A percentile compares a stretch with the other conserved stretches of the same genome.
phyloP scores from a whole-genome alignment of 441 rosid species.

The Melastoma candidum region DNA sequence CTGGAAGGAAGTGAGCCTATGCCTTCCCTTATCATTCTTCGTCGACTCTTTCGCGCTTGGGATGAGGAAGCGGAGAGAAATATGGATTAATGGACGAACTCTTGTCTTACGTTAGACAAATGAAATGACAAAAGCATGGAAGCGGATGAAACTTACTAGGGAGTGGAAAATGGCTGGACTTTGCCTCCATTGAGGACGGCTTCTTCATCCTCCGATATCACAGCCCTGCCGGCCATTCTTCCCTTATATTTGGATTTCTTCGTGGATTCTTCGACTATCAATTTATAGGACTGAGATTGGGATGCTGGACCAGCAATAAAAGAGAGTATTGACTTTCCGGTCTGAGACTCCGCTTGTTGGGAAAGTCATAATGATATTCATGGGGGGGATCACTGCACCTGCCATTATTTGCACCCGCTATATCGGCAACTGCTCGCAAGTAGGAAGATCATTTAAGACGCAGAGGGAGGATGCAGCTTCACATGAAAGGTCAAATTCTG shows the following conservation, averaged over 20 bases:
- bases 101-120: neutral
- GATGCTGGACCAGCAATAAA: too few species aligned
- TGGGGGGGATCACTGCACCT: too few species aligned
- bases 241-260: conserved; percentile 1
- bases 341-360: too few species aligned
- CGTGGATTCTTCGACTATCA: neutral
- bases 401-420: neutral
- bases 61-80: conserved; percentile 2
- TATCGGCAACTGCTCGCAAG: conserved; percentile 1
- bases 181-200: conserved; percentile 23
- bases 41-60: conserved; percentile 22
- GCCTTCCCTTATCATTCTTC: conserved; percentile 11
- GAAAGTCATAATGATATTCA: too few species aligned
- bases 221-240: conserved; percentile 26
- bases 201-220: conserved; percentile 26
- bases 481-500: too few species aligned
- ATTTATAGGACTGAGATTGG: too few species aligned
- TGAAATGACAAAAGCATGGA: too few species aligned
- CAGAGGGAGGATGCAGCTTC: too few species aligned
- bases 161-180: conserved; percentile 31
- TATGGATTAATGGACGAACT: neutral
- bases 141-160: conserved; percentile 18
- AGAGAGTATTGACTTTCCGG: too few species aligned
- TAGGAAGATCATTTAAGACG: neutral
- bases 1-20: conserved; percentile 1